Evolutionary conservation across 1,139 yeast genomes (phyloP).

Genomic region (Saccharomyces hybrid): DNA sequence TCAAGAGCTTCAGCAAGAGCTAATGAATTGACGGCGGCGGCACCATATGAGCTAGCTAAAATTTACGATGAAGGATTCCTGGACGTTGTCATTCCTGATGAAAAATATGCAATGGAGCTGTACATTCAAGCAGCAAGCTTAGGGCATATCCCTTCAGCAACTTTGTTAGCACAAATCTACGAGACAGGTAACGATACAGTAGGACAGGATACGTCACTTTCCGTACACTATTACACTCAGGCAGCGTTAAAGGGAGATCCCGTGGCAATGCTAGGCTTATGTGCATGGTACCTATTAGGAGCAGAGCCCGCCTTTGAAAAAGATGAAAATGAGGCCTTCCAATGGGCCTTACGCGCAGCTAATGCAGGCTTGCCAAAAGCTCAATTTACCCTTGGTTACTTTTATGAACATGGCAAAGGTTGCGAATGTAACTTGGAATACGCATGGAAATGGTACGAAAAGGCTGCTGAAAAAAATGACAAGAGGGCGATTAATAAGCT

Average conservation of each 20-base stretch:
- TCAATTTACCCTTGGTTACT: conserved; percentile 78
- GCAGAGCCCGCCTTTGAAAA: conserved; percentile 72
- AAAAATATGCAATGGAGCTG: conserved; percentile 75
- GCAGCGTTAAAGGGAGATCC: conserved; percentile 88
- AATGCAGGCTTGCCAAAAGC: conserved; percentile 68
- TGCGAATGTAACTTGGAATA: conserved; percentile 50
- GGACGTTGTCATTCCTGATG: conserved; percentile 81
- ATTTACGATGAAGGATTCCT: conserved; percentile 77
- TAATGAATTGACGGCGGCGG: conserved; percentile 77
- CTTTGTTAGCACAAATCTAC: conserved; percentile 72
- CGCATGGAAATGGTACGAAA: conserved; percentile 68
- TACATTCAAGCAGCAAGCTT: conserved; percentile 85
- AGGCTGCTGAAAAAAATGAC: conserved; percentile 70
- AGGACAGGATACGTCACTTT: conserved; percentile 73
- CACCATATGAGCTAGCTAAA: conserved; percentile 86
- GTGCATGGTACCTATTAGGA: conserved; percentile 95
- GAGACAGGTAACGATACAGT: conserved; percentile 73
- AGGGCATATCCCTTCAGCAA: conserved; percentile 75
- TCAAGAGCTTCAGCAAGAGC: conserved; percentile 81
- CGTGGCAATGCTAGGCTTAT: conserved; percentile 82
- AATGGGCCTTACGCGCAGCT: conserved; percentile 91
- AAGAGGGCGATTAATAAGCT: conserved; percentile 45
- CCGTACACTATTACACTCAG: conserved; percentile 86
- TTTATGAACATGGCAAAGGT: conserved; percentile 83
- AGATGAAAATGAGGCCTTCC: conserved; percentile 82